Percentiles rank a stretch among this genome's conserved stretches.
These are phyloP conservation scores for Umbelopsis vinacea DNA, from an alignment of 192 early-diverging fungal species.

Conservation along the genomic window DNA sequence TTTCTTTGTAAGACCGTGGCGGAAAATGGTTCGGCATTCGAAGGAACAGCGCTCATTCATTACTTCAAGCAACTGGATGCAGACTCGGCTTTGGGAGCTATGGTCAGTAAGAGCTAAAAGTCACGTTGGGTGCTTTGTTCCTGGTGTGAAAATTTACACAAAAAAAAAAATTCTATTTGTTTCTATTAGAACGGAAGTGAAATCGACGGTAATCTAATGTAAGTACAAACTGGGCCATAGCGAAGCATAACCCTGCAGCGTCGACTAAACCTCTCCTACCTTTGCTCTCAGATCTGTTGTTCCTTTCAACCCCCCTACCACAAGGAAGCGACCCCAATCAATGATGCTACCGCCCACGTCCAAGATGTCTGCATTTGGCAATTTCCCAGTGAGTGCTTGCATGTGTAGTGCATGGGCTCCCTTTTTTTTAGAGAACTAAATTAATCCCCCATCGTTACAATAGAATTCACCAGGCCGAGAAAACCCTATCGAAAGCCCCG, in stretches of 20 bases:
- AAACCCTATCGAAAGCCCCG: constrained; percentile 25
- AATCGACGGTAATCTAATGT: constrained; percentile 28
- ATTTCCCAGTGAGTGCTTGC: constrained; percentile 13
- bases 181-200: not conserved
- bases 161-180: no score
- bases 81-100: constrained; percentile 25
- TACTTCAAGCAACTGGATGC: constrained; percentile 39
- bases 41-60: constrained; percentile 41
- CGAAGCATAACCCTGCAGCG: not conserved
- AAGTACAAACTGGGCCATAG: constrained; percentile 5
- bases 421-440: not conserved
- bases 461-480: constrained; percentile 27
- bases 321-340: constrained; percentile 27
- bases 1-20: constrained; percentile 38
- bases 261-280: not conserved
- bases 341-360: constrained; percentile 22
- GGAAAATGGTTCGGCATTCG: constrained; percentile 33
- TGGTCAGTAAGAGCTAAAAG: constrained; percentile 39
- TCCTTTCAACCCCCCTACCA: constrained; percentile 12
- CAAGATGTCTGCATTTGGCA: not conserved
- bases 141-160: no score
- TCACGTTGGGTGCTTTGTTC: no score
- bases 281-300: not conserved
- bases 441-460: not conserved
- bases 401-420: constrained; percentile 9